Evolutionary conservation across 305 asterid genomes (phyloP), one percentile per base, ranked within the genome.

Genomic region (Ilex paraguariensis): DNA sequence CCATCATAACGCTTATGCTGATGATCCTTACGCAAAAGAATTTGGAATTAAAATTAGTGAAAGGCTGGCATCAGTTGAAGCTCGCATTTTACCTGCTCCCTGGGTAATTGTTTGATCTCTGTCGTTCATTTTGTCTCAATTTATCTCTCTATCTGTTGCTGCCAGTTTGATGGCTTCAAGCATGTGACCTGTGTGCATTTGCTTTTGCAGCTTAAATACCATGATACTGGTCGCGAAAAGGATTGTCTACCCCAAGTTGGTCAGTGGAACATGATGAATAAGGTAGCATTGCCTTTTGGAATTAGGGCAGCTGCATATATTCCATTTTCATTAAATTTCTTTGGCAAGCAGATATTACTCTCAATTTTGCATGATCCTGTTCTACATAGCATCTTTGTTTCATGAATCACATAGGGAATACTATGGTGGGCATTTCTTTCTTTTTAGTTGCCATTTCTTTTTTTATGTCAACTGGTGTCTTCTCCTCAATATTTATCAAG

Each of bases 261-360:
- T 16, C 96, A 89, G 59, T 91, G 98, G 98, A 89, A 92, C 21
- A 92, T 92, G 98, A 92, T 89, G 98, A 85, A 92, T 36, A 89
- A 90, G 96, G 98, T 92, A 65, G 42, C 58, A 57, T 33, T 60
- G 32, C 6, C 32, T 50, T 60, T 44, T 63, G 45, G 14, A 50
- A 31, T 28, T 56, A 17, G 9, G 9, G 42, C 42, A 36, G 42
- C 42, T 4, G 42, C 42, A 8, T 36, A 5, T 36, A 36, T 36
- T 36, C 9, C 42, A 36, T 36, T 36, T 21, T 36, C 6, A 36
- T 36, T 4, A 36, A 36, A 36, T 36, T 36, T 36, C 9, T 0
- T 8, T 36, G 42, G 42, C 9, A 36, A 36, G 42, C 6, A 36
- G 42, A 36, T 36, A 36, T 36, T 36, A 21, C 28, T 21, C 28